Base-by-base conservation (phyloP, 1,284 basidiomycete species). In the Omphalotus olearius region DNA sequence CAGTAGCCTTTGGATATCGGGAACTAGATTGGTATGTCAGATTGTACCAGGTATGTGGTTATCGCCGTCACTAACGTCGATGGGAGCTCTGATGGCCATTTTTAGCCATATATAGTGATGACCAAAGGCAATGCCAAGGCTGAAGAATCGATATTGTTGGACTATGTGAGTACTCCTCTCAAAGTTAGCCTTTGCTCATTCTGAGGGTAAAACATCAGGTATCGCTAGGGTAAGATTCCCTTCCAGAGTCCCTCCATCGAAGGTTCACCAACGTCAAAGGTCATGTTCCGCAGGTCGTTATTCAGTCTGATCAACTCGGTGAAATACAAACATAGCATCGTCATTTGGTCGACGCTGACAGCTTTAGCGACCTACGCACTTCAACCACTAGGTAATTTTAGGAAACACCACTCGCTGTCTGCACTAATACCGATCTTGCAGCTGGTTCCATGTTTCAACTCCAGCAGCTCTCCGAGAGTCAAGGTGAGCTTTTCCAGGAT, bases 401-500 rank as follows among this genome's bases (percentile, higher is more conserved):
- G 4, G 23, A 7, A 0, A 23, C 14, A 20, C 26, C 38, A 33
- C 41, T 51, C 36, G 13, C 23, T 3, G 43, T 45, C 45, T 18
- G 26, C 16, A 14, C 48, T 18, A 13, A 20, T 42, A 52, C 23
- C 36, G 25, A 18, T 41, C 9, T 17, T 16, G 37, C 50, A 74
- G 82, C 82, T 13, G 75, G 78, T 17, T 69, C 81, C 5, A 68
- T 84, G 26, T 76, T 85, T 55, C 73, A 79, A 55, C 63, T 85
- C 28, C 67, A 67, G 53, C 70, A 75, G 49, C 59, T 68, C 13
- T 54, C 66, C 13, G 61, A 74, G 39, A 60, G 64, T 6, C 40
- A 62, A 17, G 48, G 79, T 80, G 57, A 47, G 65, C 53, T 18
- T 42, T 9, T 13, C 7, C 16, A 37, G 11, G 13, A 33, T 33